Conservation (phyloP, 768 basidiomycete genomes). For the Suillus subluteus region DNA sequence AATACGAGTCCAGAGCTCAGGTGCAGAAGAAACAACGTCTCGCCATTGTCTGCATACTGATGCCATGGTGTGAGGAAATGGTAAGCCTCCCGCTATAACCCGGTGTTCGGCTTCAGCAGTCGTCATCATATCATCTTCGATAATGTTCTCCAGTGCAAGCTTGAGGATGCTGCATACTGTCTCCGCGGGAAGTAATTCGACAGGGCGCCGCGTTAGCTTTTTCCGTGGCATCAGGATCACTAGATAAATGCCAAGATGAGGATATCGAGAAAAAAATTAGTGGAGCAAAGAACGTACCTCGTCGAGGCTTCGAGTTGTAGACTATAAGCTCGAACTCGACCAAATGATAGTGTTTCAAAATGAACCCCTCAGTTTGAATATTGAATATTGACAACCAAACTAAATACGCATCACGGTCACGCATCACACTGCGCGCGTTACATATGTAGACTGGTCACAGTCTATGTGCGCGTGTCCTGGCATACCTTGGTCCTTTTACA, state of each 20-base stretch:
- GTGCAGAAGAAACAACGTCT: not conserved
- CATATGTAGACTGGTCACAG: no score
- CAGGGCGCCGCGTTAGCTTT: constrained; percentile 8
- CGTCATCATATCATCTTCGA: not conserved
- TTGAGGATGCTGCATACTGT: not conserved
- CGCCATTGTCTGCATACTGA: constrained; percentile 1
- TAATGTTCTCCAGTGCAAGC: not conserved
- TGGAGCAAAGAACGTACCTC: not conserved
- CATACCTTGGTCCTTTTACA: no score
- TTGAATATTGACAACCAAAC: no score
- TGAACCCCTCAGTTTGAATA: no score
- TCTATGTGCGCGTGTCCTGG: no score
- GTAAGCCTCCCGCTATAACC: not conserved
- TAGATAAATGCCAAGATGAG: not conserved
- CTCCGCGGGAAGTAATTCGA: not conserved
- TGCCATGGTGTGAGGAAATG: not conserved
- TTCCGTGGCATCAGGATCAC: constrained; percentile 39
- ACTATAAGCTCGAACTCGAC: not conserved
- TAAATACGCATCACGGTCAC: no score
- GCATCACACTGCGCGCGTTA: no score
- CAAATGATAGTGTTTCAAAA: not conserved
- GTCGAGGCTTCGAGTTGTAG: not conserved
- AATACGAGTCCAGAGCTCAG: not conserved
- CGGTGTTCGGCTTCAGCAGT: not conserved
- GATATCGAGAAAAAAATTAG: not conserved